A percentile compares a stretch with the other conserved stretches of the same genome.
Conservation (phyloP, 169 alveolate species). For the Amoebophrya sp. region DNA sequence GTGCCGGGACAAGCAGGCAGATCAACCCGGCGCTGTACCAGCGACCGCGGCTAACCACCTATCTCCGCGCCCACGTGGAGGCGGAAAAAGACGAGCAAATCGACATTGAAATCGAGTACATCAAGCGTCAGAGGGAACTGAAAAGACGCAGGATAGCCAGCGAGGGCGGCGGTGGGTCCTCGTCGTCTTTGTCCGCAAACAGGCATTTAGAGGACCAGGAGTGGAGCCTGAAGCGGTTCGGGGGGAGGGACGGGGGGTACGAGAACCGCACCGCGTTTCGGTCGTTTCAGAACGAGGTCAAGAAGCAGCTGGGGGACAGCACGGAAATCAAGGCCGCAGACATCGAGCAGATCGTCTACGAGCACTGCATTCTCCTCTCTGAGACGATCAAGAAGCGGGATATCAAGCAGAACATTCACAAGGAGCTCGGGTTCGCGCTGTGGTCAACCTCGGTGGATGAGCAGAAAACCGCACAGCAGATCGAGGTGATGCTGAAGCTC, state of each 20-base stretch:
- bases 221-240: background rate
- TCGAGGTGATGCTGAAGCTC: background rate
- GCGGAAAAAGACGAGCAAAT: background rate
- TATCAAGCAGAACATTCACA: background rate
- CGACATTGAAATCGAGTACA: background rate
- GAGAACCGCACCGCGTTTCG: background rate
- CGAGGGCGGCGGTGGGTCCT: too few relatives aligned
- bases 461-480: background rate
- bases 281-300: background rate
- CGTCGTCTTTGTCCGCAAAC: too few relatives aligned
- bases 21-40: slow-evolving; percentile 4
- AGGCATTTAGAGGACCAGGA: background rate
- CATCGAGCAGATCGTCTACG: background rate
- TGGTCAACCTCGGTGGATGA: background rate
- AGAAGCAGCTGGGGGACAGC: background rate
- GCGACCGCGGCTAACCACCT: background rate
- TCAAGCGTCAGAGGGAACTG: background rate
- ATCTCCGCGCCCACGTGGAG: background rate
- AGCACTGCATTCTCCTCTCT: background rate
- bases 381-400: background rate
- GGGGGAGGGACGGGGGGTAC: background rate
- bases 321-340: background rate
- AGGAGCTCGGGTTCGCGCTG: background rate
- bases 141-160: too few relatives aligned
- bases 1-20: too few relatives aligned